phyloP scores from a whole-genome alignment of 345 rosid genomes.

The Populus alba region DNA sequence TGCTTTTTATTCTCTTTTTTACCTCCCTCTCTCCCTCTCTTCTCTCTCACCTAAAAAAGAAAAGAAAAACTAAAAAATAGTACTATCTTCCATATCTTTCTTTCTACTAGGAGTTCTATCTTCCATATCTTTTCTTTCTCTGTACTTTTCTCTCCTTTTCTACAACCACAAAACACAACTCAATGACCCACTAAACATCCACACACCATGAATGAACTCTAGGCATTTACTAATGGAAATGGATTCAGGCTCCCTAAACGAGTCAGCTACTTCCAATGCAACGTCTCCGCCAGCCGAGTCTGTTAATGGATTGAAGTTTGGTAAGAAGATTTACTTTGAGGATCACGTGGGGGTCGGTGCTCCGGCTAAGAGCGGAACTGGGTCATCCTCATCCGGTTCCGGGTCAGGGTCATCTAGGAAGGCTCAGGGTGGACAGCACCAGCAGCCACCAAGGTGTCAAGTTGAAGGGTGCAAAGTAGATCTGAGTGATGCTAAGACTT shows the following conservation, averaged over 20 bases:
- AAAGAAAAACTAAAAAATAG: too few relatives aligned
- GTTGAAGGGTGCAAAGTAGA: constrained; percentile 92
- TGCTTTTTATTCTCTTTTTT: background rate
- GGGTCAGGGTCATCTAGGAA: constrained; percentile 37
- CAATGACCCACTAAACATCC: constrained; percentile 3
- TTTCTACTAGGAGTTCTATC: background rate
- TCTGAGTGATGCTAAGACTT: constrained; percentile 89
- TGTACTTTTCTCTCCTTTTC: too few relatives aligned
- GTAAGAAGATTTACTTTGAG: constrained; percentile 77
- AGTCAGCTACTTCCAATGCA: constrained; percentile 37
- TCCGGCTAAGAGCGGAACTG: constrained; percentile 12
- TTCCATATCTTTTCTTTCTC: too few relatives aligned
- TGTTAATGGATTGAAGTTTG: constrained; percentile 68
- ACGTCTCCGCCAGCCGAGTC: constrained; percentile 44
- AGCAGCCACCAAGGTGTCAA: constrained; percentile 82
- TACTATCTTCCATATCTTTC: background rate
- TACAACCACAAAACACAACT: background rate
- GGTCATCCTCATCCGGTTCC: constrained; percentile 25
- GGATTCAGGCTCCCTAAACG: constrained; percentile 56
- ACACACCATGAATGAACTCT: constrained; percentile 9
- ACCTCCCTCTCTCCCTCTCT: background rate
- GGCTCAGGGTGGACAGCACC: constrained; percentile 35
- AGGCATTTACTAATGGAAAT: constrained; percentile 43
- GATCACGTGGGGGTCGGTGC: constrained; percentile 33
- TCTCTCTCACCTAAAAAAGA: too few relatives aligned